Evolutionary conservation across 2,329 filamentous ascomycete genomes (phyloP), one percentile per base, ranked within the genome.

Genomic region (Penicillium sp.): DNA sequence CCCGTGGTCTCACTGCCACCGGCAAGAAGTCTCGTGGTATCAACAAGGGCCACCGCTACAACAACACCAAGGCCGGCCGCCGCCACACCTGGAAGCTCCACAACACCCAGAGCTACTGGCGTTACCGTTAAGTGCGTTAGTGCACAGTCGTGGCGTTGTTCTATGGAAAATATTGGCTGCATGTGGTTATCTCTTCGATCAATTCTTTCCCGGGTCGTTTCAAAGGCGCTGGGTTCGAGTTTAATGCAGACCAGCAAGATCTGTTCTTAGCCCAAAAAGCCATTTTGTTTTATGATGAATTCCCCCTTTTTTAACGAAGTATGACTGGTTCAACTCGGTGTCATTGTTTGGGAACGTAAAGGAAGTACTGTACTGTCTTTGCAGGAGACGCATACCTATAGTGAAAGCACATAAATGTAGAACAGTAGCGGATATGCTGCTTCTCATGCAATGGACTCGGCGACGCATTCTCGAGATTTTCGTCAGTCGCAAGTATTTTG

Each of bases 61-160:
- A 91, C 89, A 95, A 98, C 83, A 98, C 93, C 76, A 82, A 81
- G 66, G 88, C 90, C 67, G 93, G 93, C 71, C 85, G 93, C 77
- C 91, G 94, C 83, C 96, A 98, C 90, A 98, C 91, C 75, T 98
- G 93, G 94, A 95, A 95, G 88, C 84, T 88, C 75, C 90, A 95
- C 83, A 98, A 98, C 87, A 98, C 91, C 76, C 85, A 95, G 74
- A 95, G 88, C 70, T 88, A 95, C 75, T 96, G 91, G 90, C 85
- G 90, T 77, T 96, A 96, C 88, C 84, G 90, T 79, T 95, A 74
- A 60, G 58, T 53, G 64, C 64, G 57, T 51, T 58, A 50, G 51
- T 54, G 57, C 58, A 58, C 58, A 57, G 54, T 46, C 33, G 24
- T 38, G 53, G 62, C 54, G 60, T 58, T 60, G 53, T 60, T 49